Base-by-base conservation (phyloP, 2,329 filamentous ascomycete species). In the Fonsecaea erecta region DNA sequence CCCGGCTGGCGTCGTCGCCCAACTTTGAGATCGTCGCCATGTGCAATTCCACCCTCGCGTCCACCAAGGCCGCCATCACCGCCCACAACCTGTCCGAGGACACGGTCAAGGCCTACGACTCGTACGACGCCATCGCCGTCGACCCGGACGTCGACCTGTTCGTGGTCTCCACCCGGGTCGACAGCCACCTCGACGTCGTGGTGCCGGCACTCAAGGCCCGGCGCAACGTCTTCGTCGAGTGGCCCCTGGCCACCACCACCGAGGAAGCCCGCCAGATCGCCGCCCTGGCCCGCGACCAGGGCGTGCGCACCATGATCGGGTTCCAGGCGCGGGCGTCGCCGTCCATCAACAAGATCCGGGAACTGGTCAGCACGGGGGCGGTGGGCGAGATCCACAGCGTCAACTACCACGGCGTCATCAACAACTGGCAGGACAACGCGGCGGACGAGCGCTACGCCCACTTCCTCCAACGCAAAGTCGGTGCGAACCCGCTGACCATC, bases 201-300 rank as follows among this genome's bases (percentile, higher is more conserved):
- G 74, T 77, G 8, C 82, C 85, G 0, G 82, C 80, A 14, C 66
- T 87, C 1, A 75, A 76, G 14, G 82, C 83, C 0, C 85, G 84
- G 0, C 87, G 87, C 72, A 71, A 75, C 0, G 78, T 84, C 0
- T 88, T 77, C 62, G 78, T 86, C 0, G 86, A 88, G 74, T 88
- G 86, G 84, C 86, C 85, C 5, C 75, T 88, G 0, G 83, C 82
- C 0, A 74, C 81, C 9, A 79, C 82, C 59, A 72, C 75, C 0
- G 62, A 71, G 1, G 74, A 79, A 1, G 83, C 80, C 0, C 69
- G 71, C 16, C 79, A 82, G 51, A 73, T 88, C 60, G 75, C 75
- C 0, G 71, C 71, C 0, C 64, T 78, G 1, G 80, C 77, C 0
- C 71, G 65, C 1, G 58, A 75, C 21, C 75, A 75, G 3, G 74